A percentile compares a stretch with the other conserved stretches of the same genome.
Conservation (phyloP, 2,329 filamentous ascomycete species). For the Plectosphaerella cucumerina region DNA sequence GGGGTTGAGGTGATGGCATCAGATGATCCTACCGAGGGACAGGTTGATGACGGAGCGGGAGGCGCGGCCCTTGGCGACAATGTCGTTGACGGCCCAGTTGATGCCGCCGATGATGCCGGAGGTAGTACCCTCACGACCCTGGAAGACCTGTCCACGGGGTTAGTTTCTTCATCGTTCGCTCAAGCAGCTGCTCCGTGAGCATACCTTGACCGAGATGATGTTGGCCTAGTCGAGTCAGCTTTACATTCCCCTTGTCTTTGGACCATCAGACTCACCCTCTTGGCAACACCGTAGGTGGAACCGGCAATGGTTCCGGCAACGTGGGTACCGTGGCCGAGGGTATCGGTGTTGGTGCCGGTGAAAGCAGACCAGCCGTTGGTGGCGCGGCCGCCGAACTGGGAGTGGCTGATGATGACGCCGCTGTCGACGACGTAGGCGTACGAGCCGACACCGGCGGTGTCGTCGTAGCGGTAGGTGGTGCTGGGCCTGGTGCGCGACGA, state of each 20-base stretch:
- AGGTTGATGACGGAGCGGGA: slow-evolving; percentile 48
- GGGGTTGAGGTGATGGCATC: slow-evolving; percentile 21
- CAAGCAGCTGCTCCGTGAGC: too few species aligned
- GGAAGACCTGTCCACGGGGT: too few species aligned
- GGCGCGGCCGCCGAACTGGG: slow-evolving; percentile 39
- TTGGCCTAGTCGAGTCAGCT: slow-evolving; percentile 14
- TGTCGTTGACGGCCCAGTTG: slow-evolving; percentile 41
- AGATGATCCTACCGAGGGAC: slow-evolving; percentile 47
- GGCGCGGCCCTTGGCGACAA: slow-evolving; percentile 32
- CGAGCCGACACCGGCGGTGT: slow-evolving; percentile 31
- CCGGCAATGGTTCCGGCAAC: slow-evolving; percentile 40
- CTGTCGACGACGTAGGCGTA: slow-evolving; percentile 54
- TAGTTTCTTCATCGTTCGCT: too few species aligned
- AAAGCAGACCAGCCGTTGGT: slow-evolving; percentile 29
- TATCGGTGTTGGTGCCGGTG: slow-evolving; percentile 27
- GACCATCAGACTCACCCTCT: slow-evolving; percentile 16
- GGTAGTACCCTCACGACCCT: slow-evolving; percentile 20
- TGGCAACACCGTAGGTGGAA: slow-evolving; percentile 39
- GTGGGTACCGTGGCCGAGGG: slow-evolving; percentile 44
- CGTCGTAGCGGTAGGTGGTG: slow-evolving; percentile 36
- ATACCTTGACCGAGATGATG: slow-evolving; percentile 41
- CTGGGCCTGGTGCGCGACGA: slow-evolving; percentile 31
- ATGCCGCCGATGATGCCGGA: slow-evolving; percentile 27
- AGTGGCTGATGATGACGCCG: slow-evolving; percentile 43
- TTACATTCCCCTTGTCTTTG: neutral